Percentiles rank a stretch among this genome's conserved stretches.
These are phyloP conservation scores for Nicotiana knightiana DNA, from an alignment of 257 asterid species.

Conservation along the genomic window DNA sequence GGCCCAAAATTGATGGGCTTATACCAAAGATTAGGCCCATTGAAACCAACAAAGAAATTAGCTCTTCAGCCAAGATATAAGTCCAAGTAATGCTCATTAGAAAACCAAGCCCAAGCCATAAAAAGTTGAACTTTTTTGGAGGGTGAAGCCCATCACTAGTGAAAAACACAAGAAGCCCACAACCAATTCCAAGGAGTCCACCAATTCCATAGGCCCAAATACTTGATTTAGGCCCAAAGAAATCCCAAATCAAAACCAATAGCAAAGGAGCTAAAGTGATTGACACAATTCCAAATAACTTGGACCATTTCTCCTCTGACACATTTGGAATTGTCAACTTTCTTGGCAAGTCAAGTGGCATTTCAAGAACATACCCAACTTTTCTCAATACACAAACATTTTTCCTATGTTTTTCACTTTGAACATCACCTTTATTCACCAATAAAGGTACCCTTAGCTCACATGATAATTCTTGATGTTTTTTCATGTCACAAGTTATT, in stretches of 20 bases:
- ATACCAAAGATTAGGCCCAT: constrained; percentile 56
- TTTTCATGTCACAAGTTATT: background rate
- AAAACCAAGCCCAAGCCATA: constrained; percentile 64
- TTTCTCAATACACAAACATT: constrained; percentile 8
- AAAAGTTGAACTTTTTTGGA: constrained; percentile 42
- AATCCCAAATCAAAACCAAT: constrained; percentile 22
- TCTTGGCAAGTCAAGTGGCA: constrained; percentile 64
- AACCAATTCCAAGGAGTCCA: constrained; percentile 30
- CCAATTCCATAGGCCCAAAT: constrained; percentile 24
- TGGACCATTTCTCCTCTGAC: constrained; percentile 65
- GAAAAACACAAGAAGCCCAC: constrained; percentile 19
- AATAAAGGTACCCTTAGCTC: constrained; percentile 11
- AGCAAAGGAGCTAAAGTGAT: constrained; percentile 52
- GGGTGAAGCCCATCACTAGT: constrained; percentile 40
- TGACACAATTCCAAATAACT: constrained; percentile 41
- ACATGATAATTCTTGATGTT: constrained; percentile 8
- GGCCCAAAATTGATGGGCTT: constrained; percentile 58
- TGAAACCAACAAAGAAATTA: constrained; percentile 50
- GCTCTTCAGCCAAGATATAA: constrained; percentile 55
- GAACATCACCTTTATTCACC: background rate
- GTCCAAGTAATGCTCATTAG: constrained; percentile 75
- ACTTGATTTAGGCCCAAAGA: constrained; percentile 18
- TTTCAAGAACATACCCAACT: constrained; percentile 29
- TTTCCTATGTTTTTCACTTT: background rate
- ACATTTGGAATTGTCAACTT: constrained; percentile 65